Base-by-base conservation (phyloP, 1,284 basidiomycete species). In the Ustilago xerochloae region DNA sequence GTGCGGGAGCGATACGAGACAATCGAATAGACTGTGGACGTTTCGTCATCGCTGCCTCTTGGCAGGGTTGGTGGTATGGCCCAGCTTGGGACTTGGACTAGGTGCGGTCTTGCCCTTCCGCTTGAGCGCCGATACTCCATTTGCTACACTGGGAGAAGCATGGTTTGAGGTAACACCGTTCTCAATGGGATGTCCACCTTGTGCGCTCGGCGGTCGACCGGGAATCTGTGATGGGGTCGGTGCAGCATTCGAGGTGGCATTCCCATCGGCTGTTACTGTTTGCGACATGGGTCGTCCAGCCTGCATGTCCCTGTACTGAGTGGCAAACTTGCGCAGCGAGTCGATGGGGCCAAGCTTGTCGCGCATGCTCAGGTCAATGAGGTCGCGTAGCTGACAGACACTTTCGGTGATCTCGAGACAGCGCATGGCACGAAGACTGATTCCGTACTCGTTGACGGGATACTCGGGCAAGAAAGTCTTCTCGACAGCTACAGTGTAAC, bases 401-500 rank as follows among this genome's bases (percentile, higher is more conserved):
- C 69, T 75, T 39, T 80, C 79, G 28, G 78, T 79, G 56, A 80
- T 79, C 60, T 79, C 79, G 46, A 80, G 68, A 29, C 79, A 80
- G 8, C 79, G 66, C 79, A 80, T 80, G 5, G 79, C 75, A 22
- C 77, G 63, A 47, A 80, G 36, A 45, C 75, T 78, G 62, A 80
- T 78, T 15, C 79, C 79, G 58, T 79, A 80, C 45, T 80, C 79
- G 64, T 80, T 80, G 38, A 80, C 79, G 10, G 79, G 79, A 18
- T 60, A 70, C 24, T 80, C 79, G 6, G 79, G 79, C 47, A 80
- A 28, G 29, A 65, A 67, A 1, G 63, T 66, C 41, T 58, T 59
- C 33, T 80, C 78, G 16, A 79, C 65, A n/a, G 71, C 38, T 2
- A 78, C 61, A 8, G 63, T 61, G 43, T 52, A 68, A 32, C 59